Conservation (phyloP, 1,284 basidiomycete species). For the Cryptococcus sp. region DNA sequence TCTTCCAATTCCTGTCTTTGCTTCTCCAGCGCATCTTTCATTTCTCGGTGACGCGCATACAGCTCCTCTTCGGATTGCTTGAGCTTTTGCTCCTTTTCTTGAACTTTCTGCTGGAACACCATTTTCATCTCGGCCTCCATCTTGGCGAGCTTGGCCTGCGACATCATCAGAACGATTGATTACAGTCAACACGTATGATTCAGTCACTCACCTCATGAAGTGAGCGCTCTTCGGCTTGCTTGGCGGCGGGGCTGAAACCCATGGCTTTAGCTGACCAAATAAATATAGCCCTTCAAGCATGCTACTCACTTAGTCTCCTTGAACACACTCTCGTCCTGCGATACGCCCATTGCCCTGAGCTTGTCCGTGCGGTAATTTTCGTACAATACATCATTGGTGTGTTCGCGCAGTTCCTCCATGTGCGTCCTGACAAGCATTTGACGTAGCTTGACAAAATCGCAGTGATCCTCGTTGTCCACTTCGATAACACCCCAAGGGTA, state of each 20-base stretch:
- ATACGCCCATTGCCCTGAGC: slow-evolving; percentile 89
- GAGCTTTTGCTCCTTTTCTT: slow-evolving; percentile 95
- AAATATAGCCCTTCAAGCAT: neutral
- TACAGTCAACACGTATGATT: neutral
- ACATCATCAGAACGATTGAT: slow-evolving; percentile 17
- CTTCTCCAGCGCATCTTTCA: slow-evolving; percentile 98
- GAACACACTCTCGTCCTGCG: slow-evolving; percentile 94
- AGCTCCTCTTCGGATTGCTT: slow-evolving; percentile 98
- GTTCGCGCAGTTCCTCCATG: slow-evolving; percentile 96
- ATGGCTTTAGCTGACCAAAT: neutral
- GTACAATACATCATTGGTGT: slow-evolving; percentile 89
- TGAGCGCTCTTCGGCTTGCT: slow-evolving; percentile 90
- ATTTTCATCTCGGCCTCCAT: slow-evolving; percentile 99
- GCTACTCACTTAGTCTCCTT: slow-evolving; percentile 89
- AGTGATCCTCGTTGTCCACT: slow-evolving; percentile 96
- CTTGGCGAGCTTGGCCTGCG: slow-evolving; percentile 83
- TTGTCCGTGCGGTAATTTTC: slow-evolving; percentile 97
- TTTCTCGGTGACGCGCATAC: slow-evolving; percentile 94
- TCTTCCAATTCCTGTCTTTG: slow-evolving; percentile 94
- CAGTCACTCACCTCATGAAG: slow-evolving; percentile 65
- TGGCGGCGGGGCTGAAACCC: slow-evolving; percentile 74
- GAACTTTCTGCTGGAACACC: slow-evolving; percentile 99
- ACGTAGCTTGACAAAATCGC: slow-evolving; percentile 95
- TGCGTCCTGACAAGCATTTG: slow-evolving; percentile 98
- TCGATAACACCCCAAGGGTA: slow-evolving; percentile 98